Evolutionary conservation across 768 basidiomycete species (phyloP), one percentile per base, ranked within the genome.

Genomic region (Tylopilus plumbeoviolaceoides): DNA sequence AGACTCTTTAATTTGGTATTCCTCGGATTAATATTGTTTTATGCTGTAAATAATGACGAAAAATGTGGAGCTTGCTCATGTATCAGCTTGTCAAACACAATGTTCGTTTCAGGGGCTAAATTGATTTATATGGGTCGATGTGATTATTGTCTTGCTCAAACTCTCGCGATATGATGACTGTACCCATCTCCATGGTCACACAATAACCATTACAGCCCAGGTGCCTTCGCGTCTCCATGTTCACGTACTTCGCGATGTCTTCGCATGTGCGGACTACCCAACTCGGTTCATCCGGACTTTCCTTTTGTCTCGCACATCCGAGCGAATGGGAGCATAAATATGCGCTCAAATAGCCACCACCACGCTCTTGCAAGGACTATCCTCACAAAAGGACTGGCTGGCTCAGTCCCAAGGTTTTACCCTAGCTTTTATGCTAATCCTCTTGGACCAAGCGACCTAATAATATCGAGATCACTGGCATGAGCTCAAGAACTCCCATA

Each of bases 101-200:
- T 6, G 36, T 36, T 17, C 8, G 8, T 5, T 44, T 63, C 59
- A 59, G 61, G 59, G 54, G 58, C 14, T 31, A 36, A 42, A 47
- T 51, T 47, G 38, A 25, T 49, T 53, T 51, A 14, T 51, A 44
- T 56, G 33, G 53, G 21, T 17, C 3, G 10, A 8, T 38, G 51
- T 57, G 53, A 59, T 51, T 41, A 66, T 67, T 67, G 65, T 67
- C 56, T 62, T 55, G 46, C 50, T 53, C 52, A 44, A 61, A 57
- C 51, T 5, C 51, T 5, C 50, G 10, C 8, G 27, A 43, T 52
- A 12, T 15, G 55, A 59, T 47, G 11, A 15, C 8, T 43, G 21
- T 9, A 27, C n/a, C 21, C 43, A 58, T 67, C 56, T 21, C 66
- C 62, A 67, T 67, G 62, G 66, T 63, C 53, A 59, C 66, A 67